These are phyloP conservation scores for Tephrocybe sp. DNA, from an alignment of 768 basidiomycete genomes.

Conservation along the genomic window DNA sequence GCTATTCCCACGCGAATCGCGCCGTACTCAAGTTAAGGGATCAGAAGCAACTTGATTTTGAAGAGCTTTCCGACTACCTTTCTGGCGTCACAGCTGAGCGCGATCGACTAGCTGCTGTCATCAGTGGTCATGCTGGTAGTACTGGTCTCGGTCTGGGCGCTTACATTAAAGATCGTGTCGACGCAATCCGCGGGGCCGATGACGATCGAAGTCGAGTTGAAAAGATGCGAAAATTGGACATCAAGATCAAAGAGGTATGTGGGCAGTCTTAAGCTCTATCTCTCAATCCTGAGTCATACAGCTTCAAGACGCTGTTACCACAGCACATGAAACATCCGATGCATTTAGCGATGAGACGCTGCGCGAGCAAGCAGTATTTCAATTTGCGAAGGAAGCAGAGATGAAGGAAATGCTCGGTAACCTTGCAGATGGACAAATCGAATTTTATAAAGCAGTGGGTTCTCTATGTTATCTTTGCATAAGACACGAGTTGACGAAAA, in stretches of 20 bases:
- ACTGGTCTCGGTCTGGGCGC: constrained; percentile 82
- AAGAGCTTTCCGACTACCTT: constrained; percentile 94
- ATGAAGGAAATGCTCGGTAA: constrained; percentile 95
- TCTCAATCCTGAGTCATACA: constrained; percentile 27
- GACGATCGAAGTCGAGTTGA: constrained; percentile 93
- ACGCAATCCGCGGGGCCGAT: constrained; percentile 88
- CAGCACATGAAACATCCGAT: constrained; percentile 93
- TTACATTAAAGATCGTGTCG: constrained; percentile 91
- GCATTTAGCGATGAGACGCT: constrained; percentile 96
- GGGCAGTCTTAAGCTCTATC: not conserved
- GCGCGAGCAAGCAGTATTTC: constrained; percentile 88
- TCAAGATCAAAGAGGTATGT: constrained; percentile 92
- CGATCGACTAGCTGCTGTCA: constrained; percentile 87
- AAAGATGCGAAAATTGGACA: constrained; percentile 89
- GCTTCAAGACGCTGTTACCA: constrained; percentile 96
- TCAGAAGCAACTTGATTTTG: constrained; percentile 98
- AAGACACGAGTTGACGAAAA: not conserved
- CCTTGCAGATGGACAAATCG: constrained; percentile 93
- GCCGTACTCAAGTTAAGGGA: constrained; percentile 94
- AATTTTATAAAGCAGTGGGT: constrained; percentile 79
- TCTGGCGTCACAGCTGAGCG: constrained; percentile 92
- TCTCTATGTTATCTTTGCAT: constrained; percentile 27
- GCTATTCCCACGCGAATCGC: constrained; percentile 92
- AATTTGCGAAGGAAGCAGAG: constrained; percentile 87
- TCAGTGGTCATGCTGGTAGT: constrained; percentile 85